phyloP scores from a whole-genome alignment of 768 basidiomycete genomes.

The Sistotremastrum suecicum region DNA sequence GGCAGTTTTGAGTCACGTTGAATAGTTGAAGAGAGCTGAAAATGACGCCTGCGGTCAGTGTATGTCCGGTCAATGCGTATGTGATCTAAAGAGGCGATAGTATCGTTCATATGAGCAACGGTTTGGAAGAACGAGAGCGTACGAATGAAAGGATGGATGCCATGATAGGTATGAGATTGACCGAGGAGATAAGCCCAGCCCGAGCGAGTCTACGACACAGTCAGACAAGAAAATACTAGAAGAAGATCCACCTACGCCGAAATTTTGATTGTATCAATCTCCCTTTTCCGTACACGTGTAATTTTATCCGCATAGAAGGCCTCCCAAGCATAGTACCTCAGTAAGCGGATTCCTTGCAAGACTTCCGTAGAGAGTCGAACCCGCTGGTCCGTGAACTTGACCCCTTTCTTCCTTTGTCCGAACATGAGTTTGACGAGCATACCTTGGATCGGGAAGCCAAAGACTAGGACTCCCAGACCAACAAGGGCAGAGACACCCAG shows the following conservation, averaged over 20 bases:
- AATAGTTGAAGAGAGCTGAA: conserved; percentile 22
- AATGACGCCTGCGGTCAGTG: conserved; percentile 30
- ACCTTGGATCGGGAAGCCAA: conserved; percentile 47
- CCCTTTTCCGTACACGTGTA: conserved; percentile 18
- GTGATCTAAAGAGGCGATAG: conserved; percentile 31
- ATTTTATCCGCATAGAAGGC: conserved; percentile 31
- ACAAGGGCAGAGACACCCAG: conserved; percentile 61
- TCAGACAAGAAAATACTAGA: neutral
- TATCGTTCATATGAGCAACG: neutral
- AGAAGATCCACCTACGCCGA: conserved; percentile 10
- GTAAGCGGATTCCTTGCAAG: conserved; percentile 49
- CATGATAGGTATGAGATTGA: conserved; percentile 37
- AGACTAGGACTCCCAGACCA: conserved; percentile 38
- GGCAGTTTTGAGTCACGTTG: conserved; percentile 12
- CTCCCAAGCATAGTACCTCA: conserved; percentile 55
- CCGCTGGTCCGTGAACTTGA: conserved; percentile 52
- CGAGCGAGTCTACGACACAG: conserved; percentile 12
- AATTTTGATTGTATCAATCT: conserved; percentile 10
- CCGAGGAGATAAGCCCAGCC: conserved; percentile 25
- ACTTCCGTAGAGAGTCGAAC: conserved; percentile 55
- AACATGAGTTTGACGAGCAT: conserved; percentile 39
- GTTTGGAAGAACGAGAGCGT: conserved; percentile 10
- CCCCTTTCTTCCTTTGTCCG: conserved; percentile 35
- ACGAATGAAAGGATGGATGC: conserved; percentile 40
- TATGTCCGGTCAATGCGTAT: conserved; percentile 44